Evolutionary conservation across 2,329 filamentous ascomycete genomes (phyloP).

Genomic region (Paracorniculantispora psalliotae): DNA sequence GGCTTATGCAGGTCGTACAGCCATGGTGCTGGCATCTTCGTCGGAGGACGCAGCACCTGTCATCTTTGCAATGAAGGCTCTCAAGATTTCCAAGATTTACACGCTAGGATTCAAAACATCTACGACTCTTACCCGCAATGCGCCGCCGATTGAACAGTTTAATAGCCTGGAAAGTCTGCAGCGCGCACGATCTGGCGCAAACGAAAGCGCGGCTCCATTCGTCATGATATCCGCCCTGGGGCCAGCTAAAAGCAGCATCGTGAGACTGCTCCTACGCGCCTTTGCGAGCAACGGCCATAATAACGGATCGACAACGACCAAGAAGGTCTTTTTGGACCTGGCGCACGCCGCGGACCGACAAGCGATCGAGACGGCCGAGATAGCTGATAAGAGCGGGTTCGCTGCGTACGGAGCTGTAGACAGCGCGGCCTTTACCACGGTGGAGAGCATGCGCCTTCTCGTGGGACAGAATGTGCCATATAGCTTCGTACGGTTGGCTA

Average conservation of each 20-base stretch:
- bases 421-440: conserved; percentile 77
- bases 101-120: conserved; percentile 74
- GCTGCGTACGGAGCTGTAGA: conserved; percentile 74
- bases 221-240: conserved; percentile 76
- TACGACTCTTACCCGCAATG: conserved; percentile 54
- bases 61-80: conserved; percentile 71
- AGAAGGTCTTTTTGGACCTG: conserved; percentile 76
- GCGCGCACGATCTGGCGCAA: conserved; percentile 43
- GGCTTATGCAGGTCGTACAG: conserved; percentile 70
- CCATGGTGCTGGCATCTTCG: conserved; percentile 67
- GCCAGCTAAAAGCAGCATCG: conserved; percentile 71
- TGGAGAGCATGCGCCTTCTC: conserved; percentile 71
- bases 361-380: conserved; percentile 59
- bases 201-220: conserved; percentile 58
- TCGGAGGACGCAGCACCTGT: conserved; percentile 72
- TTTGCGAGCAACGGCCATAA: conserved; percentile 45
- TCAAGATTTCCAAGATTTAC: conserved; percentile 74
- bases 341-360: conserved; percentile 53
- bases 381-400: conserved; percentile 72
- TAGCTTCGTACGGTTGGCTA: conserved; percentile 76
- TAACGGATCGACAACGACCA: conserved; percentile 33
- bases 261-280: conserved; percentile 71
- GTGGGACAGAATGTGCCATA: conserved; percentile 85
- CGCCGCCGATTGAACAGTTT: conserved; percentile 70
- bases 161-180: conserved; percentile 65